These are phyloP conservation scores for Diplodia sapinea DNA, from an alignment of 2,329 filamentous ascomycete genomes.

Conservation along the genomic window DNA sequence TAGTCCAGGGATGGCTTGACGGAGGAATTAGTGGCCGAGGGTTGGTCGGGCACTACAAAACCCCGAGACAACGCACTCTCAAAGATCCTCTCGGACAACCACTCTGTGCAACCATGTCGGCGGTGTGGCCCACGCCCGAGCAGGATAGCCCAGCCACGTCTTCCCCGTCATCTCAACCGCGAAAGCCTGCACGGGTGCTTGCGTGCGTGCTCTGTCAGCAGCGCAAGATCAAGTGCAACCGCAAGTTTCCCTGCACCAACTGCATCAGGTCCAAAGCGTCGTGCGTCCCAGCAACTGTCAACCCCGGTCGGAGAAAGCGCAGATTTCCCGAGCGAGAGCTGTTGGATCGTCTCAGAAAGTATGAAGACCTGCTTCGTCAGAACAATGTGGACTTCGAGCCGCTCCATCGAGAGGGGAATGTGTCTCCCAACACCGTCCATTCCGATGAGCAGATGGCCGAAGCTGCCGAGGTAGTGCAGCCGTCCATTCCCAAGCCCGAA, in stretches of 20 bases:
- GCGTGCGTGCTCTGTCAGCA: conserved; percentile 76
- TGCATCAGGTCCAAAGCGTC: conserved; percentile 68
- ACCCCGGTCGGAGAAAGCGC: conserved; percentile 62
- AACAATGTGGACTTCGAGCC: conserved; percentile 73
- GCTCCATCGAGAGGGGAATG: conserved; percentile 52
- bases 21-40: no score
- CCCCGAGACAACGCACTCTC: no score
- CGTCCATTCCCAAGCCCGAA: neutral
- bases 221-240: conserved; percentile 76
- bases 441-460: neutral
- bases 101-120: neutral
- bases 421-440: neutral
- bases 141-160: neutral
- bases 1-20: no score
- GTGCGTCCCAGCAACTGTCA: conserved; percentile 56
- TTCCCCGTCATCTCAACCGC: neutral
- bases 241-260: conserved; percentile 72
- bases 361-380: conserved; percentile 69
- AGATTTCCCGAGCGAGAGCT: conserved; percentile 73
- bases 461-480: neutral
- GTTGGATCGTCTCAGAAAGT: conserved; percentile 70
- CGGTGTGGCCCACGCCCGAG: neutral
- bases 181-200: conserved; percentile 48
- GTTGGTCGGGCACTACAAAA: no score
- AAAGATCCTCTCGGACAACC: no score